Base-by-base conservation (phyloP, 2,329 filamentous ascomycete genomes). In the Venturia aucupariae region DNA sequence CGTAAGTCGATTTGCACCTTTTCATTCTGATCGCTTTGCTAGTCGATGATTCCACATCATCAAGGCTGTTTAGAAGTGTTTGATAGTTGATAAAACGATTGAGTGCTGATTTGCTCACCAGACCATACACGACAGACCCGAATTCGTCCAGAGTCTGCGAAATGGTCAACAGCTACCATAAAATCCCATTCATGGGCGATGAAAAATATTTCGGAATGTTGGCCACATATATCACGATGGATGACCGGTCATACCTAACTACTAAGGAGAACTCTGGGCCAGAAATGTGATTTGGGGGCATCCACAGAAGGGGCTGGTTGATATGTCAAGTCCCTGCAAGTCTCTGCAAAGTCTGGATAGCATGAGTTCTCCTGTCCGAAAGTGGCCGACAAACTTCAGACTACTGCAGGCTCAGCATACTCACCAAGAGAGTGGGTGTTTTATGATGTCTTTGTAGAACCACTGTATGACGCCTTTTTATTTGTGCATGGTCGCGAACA, bases 81-180 rank as follows among this genome's bases (percentile, higher is more conserved):
- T 35, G 27, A 55, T 19, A n/a, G n/a, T n/a, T n/a, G n/a, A n/a
- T n/a, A n/a, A n/a, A n/a, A n/a, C n/a, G n/a, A n/a, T n/a, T n/a
- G n/a, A 10, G 10, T 39, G 5, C 13, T 41, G 13, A 24, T 19
- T 44, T 44, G 44, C 10, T 24, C 19, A 11, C 8, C n/a, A 61
- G 60, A 10, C 60, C 60, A 6, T 44, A 42, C 38, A 30, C 13
- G 24, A 61, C 60, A 39, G 60, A 61, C 38, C 60, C 60, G 4
- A 22, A 61, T 61, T 61, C 60, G 4, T 8, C n/a, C 7, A 32
- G 60, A 19, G 60, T 61, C 17, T 35, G 60, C 22, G 60, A 61
- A 10, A 61, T 61, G 60, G 35, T 61, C n/a, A 7, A 42, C 4
- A 10, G 38, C 7, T 61, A 61, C 60, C 3, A 61, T 19, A 19